Conservation (phyloP, 371 early-diverging fungal species). For the Mucor velutinosus region DNA sequence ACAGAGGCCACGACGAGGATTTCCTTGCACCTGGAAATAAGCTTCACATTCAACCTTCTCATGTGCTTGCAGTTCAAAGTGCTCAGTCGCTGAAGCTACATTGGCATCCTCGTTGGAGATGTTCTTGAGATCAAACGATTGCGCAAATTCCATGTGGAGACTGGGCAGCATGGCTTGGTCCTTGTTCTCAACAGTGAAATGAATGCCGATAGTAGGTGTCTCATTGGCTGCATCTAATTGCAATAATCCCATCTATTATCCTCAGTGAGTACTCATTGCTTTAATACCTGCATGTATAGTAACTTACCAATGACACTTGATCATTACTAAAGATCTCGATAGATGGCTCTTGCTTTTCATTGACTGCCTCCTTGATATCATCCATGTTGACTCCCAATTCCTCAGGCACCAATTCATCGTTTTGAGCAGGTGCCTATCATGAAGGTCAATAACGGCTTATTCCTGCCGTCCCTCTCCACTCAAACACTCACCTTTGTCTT, state of each 20-base stretch:
- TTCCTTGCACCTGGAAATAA: conserved; percentile 35
- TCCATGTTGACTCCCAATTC: conserved; percentile 15
- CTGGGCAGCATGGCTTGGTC: conserved; percentile 31
- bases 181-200: conserved; percentile 27
- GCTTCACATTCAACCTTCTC: conserved; percentile 36
- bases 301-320: conserved; percentile 30
- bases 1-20: conserved; percentile 33
- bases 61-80: conserved; percentile 36
- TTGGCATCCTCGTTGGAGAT: conserved; percentile 18
- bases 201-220: conserved; percentile 7
- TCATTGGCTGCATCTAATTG: conserved; percentile 7
- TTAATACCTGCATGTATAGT: background rate
- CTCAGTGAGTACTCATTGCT: background rate
- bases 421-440: background rate
- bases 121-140: conserved; percentile 40
- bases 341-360: conserved; percentile 12
- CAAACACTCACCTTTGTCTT: conserved; percentile 7
- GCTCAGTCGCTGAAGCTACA: conserved; percentile 36
- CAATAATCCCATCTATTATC: conserved; percentile 14
- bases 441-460: background rate
- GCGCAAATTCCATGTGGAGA: conserved; percentile 32
- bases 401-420: conserved; percentile 20
- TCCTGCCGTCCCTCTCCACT: background rate
- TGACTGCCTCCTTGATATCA: conserved; percentile 19
- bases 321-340: conserved; percentile 26